A percentile compares a stretch with the other conserved stretches of the same genome.
Conservation (phyloP, 2,329 filamentous ascomycete species). For the Venturia pyrina region DNA sequence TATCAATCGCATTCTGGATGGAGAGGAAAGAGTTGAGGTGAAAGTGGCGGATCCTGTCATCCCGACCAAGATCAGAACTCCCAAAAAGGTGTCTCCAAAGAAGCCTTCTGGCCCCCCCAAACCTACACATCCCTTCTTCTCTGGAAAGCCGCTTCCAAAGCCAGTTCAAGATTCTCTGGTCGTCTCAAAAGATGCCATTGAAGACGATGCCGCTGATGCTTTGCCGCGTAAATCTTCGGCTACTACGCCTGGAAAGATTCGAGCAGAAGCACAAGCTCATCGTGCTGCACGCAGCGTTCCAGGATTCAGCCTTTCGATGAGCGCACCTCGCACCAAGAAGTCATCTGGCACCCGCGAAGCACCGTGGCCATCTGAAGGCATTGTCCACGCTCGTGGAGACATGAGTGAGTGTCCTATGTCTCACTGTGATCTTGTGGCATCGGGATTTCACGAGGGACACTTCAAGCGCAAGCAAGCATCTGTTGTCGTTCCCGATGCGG, state of each 20-base stretch:
- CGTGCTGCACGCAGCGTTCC: neutral
- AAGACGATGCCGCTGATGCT: neutral
- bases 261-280: constrained; percentile 21
- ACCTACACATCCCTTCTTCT: constrained; percentile 59
- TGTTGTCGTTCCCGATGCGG: constrained; percentile 1
- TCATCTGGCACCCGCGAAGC: constrained; percentile 3
- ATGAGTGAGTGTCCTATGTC: neutral
- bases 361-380: constrained; percentile 60
- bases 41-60: neutral
- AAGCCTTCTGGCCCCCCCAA: constrained; percentile 16
- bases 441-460: constrained; percentile 13
- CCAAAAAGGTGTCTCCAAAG: neutral
- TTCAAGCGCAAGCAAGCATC: constrained; percentile 13
- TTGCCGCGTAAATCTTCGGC: constrained; percentile 21
- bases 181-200: neutral
- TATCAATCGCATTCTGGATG: constrained; percentile 7
- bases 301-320: neutral
- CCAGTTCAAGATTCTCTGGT: neutral
- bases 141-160: constrained; percentile 31
- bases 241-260: constrained; percentile 38
- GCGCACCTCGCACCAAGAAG: neutral
- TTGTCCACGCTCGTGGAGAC: constrained; percentile 51
- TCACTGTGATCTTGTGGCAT: constrained; percentile 20
- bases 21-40: neutral
- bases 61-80: neutral